Evolutionary conservation across 2,329 filamentous ascomycete genomes (phyloP).

Genomic region (Dryadomyces quercus-mongolicae): DNA sequence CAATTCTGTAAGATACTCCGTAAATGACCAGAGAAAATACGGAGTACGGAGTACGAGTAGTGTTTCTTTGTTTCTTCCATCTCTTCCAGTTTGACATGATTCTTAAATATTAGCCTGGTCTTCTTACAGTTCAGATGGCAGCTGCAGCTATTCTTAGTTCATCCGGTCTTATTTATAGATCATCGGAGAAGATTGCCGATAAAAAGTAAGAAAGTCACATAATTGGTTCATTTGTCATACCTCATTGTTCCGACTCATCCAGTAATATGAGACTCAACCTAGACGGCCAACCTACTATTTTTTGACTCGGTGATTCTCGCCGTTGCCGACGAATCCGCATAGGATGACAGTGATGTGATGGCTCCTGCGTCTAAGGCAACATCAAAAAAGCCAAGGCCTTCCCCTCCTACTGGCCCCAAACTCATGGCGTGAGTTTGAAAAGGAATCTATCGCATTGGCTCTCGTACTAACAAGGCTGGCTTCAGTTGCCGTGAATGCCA

Average conservation of each 20-base stretch:
- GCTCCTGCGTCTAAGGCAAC: not conserved
- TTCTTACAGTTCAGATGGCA: too few species aligned
- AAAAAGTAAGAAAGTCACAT: not conserved
- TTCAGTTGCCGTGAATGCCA: slow-evolving; percentile 11
- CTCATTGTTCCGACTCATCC: too few species aligned
- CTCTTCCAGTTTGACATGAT: too few species aligned
- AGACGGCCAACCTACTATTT: not conserved
- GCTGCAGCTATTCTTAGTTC: too few species aligned
- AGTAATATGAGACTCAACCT: not conserved
- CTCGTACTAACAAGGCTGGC: not conserved
- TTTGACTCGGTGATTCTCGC: too few species aligned
- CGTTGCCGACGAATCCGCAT: too few species aligned
- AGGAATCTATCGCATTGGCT: not conserved
- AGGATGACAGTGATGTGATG: not conserved
- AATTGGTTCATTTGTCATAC: not conserved
- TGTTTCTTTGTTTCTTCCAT: too few species aligned
- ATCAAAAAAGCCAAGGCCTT: not conserved
- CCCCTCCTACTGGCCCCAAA: not conserved
- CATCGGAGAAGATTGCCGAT: not conserved
- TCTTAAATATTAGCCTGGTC: too few species aligned
- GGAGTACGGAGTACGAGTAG: too few species aligned
- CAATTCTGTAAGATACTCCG: too few species aligned
- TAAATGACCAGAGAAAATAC: too few species aligned
- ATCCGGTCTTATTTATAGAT: not conserved
- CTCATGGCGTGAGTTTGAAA: slow-evolving; percentile 4